A percentile compares a stretch with the other conserved stretches of the same genome.
Evolutionary conservation across 495 filamentous ascomycete genomes (phyloP).

Genomic region (Coniosporium apollinis): DNA sequence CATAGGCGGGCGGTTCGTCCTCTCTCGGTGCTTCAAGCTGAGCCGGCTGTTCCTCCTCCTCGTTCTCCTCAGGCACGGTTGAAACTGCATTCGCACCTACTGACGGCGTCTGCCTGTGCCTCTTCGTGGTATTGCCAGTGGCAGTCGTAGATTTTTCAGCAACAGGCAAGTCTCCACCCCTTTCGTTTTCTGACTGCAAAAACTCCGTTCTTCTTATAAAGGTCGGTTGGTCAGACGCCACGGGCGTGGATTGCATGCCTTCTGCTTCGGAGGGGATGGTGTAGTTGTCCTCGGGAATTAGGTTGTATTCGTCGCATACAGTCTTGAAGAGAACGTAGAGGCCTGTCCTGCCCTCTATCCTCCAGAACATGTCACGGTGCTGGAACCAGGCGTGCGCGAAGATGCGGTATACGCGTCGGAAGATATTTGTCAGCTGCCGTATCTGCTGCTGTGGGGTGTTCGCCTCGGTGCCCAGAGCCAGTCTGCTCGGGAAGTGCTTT

Average conservation of each 20-base stretch:
- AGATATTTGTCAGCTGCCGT: constrained; percentile 83
- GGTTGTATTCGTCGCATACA: constrained; percentile 75
- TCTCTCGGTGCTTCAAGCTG: background rate
- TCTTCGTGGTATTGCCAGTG: constrained; percentile 11
- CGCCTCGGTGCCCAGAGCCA: constrained; percentile 35
- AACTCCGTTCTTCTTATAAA: too few relatives aligned
- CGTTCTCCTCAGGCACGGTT: constrained; percentile 15
- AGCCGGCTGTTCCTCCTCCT: constrained; percentile 11
- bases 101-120: constrained; percentile 12
- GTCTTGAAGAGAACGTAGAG: constrained; percentile 94
- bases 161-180: too few relatives aligned
- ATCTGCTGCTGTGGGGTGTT: constrained; percentile 34
- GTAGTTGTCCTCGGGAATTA: constrained; percentile 86
- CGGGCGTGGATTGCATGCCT: constrained; percentile 34
- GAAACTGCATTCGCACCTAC: constrained; percentile 1
- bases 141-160: too few relatives aligned
- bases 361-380: constrained; percentile 88
- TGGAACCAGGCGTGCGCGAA: constrained; percentile 99
- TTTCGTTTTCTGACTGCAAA: too few relatives aligned
- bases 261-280: constrained; percentile 90
- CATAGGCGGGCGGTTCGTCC: too few relatives aligned
- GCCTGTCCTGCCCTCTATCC: constrained; percentile 73
- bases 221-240: too few relatives aligned
- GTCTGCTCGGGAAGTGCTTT: constrained; percentile 80
- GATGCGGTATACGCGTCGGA: constrained; percentile 83